Evolutionary conservation across 176 grass and related monocot genomes (phyloP), one percentile per base, ranked within the genome.

Genomic region (Rhipidocladum racemiflorum): DNA sequence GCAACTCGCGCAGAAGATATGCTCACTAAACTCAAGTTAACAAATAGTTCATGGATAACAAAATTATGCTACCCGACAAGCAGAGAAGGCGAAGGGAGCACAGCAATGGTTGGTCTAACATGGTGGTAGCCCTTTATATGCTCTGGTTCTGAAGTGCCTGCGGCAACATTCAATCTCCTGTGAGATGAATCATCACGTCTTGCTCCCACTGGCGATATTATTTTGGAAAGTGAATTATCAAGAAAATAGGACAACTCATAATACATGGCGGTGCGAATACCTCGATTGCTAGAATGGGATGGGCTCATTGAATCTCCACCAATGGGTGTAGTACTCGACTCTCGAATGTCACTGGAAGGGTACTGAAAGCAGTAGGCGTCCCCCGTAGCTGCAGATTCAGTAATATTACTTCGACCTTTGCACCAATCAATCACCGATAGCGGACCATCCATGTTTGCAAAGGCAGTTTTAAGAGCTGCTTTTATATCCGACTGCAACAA

Each of bases 401-500:
- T 44, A 60, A 65, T 43, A 74, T 87, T 81, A 38, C 83, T 74
- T 78, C 89, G 91, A 76, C 96, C 96, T 83, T 76, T 98, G 80
- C 96, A 98, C 92, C 92, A 98, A 88, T 98, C 96, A 81, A 84
- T 91, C 10, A 94, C 89, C 53, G 90, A 88, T 72, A 98, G 81
- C 68, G 95, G 95, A 70, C 95, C 96, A 82, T 98, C 92, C 82
- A 92, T 91, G 89, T 81, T 97, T 81, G 71, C 63, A 88, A 98
- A 98, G 60, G 91, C 85, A 67, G 87, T 73, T 98, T 98, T 95
- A 83, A 98, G n/a, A 67, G 90, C 90, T 78, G 48, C 5, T 81
- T 85, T 98, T 91, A 98, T 91, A 89, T 98, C 96, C 5, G 96
- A 95, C 43, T 95, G 96, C 79, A 98, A 84, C 80, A 98, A 78